A percentile compares a stretch with the other conserved stretches of the same genome.
Conservation (phyloP, 2,329 filamentous ascomycete genomes). For the Fusarium oxysporum region DNA sequence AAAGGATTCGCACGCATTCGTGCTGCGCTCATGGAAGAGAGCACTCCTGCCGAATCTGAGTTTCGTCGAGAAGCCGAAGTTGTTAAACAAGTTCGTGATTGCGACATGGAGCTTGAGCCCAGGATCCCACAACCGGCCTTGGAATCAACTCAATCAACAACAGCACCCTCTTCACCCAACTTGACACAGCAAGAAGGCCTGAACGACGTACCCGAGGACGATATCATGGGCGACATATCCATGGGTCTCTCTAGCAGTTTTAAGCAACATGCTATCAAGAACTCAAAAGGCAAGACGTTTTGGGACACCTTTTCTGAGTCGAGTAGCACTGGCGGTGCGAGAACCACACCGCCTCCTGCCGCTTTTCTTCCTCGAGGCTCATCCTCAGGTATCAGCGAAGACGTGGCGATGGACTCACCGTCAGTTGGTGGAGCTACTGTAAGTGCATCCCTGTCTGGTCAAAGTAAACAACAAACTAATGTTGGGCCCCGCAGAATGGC, state of each 20-base stretch:
- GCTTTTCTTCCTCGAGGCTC: conserved; percentile 69
- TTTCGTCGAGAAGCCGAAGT: conserved; percentile 93
- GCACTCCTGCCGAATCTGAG: conserved; percentile 87
- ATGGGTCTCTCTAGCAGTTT: conserved; percentile 72
- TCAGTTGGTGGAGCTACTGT: conserved; percentile 55
- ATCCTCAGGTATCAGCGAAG: conserved; percentile 73
- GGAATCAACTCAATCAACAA: conserved; percentile 62
- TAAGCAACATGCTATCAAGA: conserved; percentile 77
- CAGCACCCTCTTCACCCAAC: conserved; percentile 76
- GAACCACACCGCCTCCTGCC: conserved; percentile 74
- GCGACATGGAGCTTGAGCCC: conserved; percentile 74
- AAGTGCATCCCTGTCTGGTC: conserved; percentile 21
- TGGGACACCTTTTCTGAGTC: conserved; percentile 85
- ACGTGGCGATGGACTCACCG: conserved; percentile 79
- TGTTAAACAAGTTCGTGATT: conserved; percentile 93
- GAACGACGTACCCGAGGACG: conserved; percentile 78
- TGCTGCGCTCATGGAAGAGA: conserved; percentile 89
- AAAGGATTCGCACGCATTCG: conserved; percentile 95
- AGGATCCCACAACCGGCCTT: conserved; percentile 53
- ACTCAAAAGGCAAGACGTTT: conserved; percentile 74
- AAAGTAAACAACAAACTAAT: conserved; percentile 32
- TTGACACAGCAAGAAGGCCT: conserved; percentile 72
- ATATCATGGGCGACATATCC: conserved; percentile 69
- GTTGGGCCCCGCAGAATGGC: conserved; percentile 45
- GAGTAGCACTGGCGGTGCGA: conserved; percentile 62